Evolutionary conservation across 768 basidiomycete species (phyloP).

Genomic region (Pulveroboletus sp.): DNA sequence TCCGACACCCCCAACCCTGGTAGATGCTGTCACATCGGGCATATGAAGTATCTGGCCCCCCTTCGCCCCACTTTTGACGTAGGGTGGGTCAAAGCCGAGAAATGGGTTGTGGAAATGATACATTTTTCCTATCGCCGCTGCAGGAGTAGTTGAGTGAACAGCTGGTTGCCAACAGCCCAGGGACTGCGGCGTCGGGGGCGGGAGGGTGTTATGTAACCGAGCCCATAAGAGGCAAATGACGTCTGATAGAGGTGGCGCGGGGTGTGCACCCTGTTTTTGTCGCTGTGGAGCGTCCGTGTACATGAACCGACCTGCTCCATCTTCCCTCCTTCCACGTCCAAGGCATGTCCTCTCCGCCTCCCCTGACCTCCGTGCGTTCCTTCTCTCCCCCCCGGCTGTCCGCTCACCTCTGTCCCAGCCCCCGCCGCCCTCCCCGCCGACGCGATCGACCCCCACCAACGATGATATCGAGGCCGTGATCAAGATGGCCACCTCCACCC

Average conservation of each 20-base stretch:
- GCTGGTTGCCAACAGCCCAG: slow-evolving; percentile 1
- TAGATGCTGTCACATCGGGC: background rate
- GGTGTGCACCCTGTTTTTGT: slow-evolving; percentile 34
- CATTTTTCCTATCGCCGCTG: too few relatives aligned
- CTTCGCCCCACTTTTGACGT: too few relatives aligned
- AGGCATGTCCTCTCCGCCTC: slow-evolving; percentile 16
- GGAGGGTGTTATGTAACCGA: slow-evolving; percentile 2
- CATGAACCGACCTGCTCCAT: slow-evolving; percentile 18
- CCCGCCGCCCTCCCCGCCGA: background rate
- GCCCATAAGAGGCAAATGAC: slow-evolving; percentile 25
- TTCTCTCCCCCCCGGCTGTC: background rate
- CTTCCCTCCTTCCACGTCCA: slow-evolving; percentile 4
- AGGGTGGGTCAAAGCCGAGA: too few relatives aligned
- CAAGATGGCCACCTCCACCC: slow-evolving; percentile 78
- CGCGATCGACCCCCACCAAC: slow-evolving; percentile 47
- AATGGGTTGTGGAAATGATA: too few relatives aligned
- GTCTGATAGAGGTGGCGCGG: slow-evolving; percentile 33
- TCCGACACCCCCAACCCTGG: slow-evolving; percentile 2
- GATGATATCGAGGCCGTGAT: slow-evolving; percentile 93
- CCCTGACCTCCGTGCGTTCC: slow-evolving; percentile 7
- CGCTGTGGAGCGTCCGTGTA: slow-evolving; percentile 33
- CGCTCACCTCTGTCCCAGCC: slow-evolving; percentile 10
- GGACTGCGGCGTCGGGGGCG: slow-evolving; percentile 2
- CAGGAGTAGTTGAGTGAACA: too few relatives aligned
- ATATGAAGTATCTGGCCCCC: background rate